Base-by-base conservation (phyloP, 495 filamentous ascomycete genomes). In the Daldinia childiae region DNA sequence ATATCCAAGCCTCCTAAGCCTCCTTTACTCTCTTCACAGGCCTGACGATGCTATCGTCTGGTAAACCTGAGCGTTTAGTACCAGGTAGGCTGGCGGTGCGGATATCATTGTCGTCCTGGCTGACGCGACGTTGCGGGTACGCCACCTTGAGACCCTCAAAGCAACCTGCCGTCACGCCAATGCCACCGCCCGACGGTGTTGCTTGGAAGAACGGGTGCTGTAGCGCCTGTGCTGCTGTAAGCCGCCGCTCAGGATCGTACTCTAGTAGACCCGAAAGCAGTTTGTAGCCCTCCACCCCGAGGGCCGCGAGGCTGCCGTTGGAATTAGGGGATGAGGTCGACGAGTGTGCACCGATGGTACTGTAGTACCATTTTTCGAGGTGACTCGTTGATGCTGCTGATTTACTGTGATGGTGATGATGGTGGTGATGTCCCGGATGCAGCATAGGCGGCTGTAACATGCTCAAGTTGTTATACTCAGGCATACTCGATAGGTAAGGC, bases 101-200 rank as follows among this genome's bases (percentile, higher is more conserved):
- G 59, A 98, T 97, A 80, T 98, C 95, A 75, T 96, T 96, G 75
- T 97, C 93, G 72, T 98, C 95, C 74, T 95, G 90, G 58, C 90
- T 96, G 6, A 99, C 94, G 45, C 93, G 87, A 2, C 95, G 89
- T 74, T 91, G 88, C 2, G 96, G 95, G 80, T 99, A 99, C 76
- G 95, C 91, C 64, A 86, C 87, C 75, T 91, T 91, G 55, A 92
- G 84, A 0, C 93, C 93, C 74, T 97, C 93, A 73, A 99, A 99
- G 77, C 95, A 98, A 78, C 97, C 93, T 7, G 86, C 83, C 21
- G 84, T 88, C 26, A 69, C 66, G 19, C 58, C 64, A 24, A 68
- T 38, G 14, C 50, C 56, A 12, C 74, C 71, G 4, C 66, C 66
- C 84, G 32, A 61, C 38, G 48, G 51, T 4, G 1, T 15, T 9